phyloP scores from a whole-genome alignment of 1,139 yeast species.

The Scheffersomyces lignicola region DNA sequence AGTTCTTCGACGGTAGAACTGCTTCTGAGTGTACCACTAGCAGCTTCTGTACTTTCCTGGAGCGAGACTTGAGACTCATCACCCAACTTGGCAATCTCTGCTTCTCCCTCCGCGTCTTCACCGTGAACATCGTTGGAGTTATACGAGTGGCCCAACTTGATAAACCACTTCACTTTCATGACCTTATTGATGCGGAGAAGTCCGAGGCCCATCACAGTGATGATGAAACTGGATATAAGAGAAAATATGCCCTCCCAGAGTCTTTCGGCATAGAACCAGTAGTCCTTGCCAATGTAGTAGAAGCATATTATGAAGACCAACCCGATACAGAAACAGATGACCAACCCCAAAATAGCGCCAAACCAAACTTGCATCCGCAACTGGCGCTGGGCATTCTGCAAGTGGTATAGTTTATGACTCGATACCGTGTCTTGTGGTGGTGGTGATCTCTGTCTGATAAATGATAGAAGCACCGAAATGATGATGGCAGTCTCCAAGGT shows the following conservation, averaged over 20 bases:
- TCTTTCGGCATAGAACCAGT: slow-evolving; percentile 82
- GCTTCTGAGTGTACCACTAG: slow-evolving; percentile 3
- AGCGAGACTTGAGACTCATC: slow-evolving; percentile 8
- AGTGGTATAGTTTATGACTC: slow-evolving; percentile 6
- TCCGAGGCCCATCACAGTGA: slow-evolving; percentile 87
- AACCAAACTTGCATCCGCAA: slow-evolving; percentile 77
- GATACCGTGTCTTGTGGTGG: slow-evolving; percentile 2
- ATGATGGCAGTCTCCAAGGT: slow-evolving; percentile 86
- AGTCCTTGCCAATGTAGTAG: slow-evolving; percentile 74
- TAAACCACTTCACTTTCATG: slow-evolving; percentile 53
- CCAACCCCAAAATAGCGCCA: slow-evolving; percentile 73
- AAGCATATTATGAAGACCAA: slow-evolving; percentile 72
- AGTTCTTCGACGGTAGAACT: slow-evolving; percentile 5
- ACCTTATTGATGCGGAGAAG: slow-evolving; percentile 76
- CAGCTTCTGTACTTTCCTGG: neutral
- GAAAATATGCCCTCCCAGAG: slow-evolving; percentile 92
- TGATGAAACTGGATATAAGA: slow-evolving; percentile 74
- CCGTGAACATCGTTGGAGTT: slow-evolving; percentile 18
- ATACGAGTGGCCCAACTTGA: slow-evolving; percentile 45
- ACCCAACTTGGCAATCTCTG: slow-evolving; percentile 16
- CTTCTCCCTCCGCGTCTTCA: slow-evolving; percentile 14
- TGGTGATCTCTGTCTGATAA: slow-evolving; percentile 59
- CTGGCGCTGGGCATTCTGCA: slow-evolving; percentile 18
- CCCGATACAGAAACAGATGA: slow-evolving; percentile 76
- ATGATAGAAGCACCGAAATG: slow-evolving; percentile 80